Base-by-base conservation (phyloP, 345 rosid species). In the Hirschfeldia incana region DNA sequence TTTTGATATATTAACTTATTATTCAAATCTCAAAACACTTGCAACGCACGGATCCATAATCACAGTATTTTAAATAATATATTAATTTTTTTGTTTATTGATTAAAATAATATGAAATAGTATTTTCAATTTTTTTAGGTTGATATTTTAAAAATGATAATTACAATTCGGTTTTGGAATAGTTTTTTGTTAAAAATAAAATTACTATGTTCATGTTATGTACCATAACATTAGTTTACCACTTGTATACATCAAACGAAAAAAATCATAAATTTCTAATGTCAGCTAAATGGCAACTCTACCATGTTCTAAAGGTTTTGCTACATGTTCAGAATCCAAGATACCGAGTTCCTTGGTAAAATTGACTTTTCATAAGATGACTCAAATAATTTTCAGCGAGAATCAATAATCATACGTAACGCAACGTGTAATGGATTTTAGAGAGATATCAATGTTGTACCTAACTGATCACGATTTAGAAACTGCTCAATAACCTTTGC, bases 211-310 rank as follows among this genome's bases (percentile, higher is more conserved):
- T 65, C 9, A 15, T 69, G 46, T 29, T 70, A 13, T 77, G 58
- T 69, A 70, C 37, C 68, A 21, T 1, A 65, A 13, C 51, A 58
- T 13, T 42, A 44, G 16, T 59, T 29, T 34, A 69, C 53, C 5
- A 60, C 67, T 42, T 42, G 46, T 59, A 12, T 68, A 36, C n/a
- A 51, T 77, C 71, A 69, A 61, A 26, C 36, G 13, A 68, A 59
- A 30, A 32, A 16, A 65, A 17, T 17, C 39, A 66, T 32, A 57
- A 65, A 27, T 10, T 3, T 75, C 11, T 33, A 49, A 12, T 33
- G 29, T 36, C 15, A 37, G 28, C 27, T 37, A 71, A 58, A 59
- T 53, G 33, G 55, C 55, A 51, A 32, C 29, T 69, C 17, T 28
- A 44, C 72, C 21, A 21, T 21, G 21, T 21, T 32, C 58, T 10